Percentiles rank a stretch among this genome's conserved stretches.
Evolutionary conservation across 2,329 filamentous ascomycete genomes (phyloP).

Genomic region (Zymoseptoria brevis): DNA sequence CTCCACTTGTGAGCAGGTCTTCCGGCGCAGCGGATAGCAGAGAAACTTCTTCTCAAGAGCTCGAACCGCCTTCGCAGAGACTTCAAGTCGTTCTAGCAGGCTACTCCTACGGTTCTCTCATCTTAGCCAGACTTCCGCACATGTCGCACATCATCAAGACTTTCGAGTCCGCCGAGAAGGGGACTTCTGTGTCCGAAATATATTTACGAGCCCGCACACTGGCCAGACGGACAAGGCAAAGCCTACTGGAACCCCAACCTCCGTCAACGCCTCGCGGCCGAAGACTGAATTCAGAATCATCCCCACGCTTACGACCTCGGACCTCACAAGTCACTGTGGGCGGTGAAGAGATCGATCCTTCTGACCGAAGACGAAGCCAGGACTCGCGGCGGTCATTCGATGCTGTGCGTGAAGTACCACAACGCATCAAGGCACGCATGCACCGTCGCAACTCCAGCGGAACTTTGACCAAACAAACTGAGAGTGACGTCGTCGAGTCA

Average conservation of each 20-base stretch:
- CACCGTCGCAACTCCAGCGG: slow-evolving; percentile 7
- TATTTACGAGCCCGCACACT: slow-evolving; percentile 61
- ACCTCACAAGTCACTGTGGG: slow-evolving; percentile 30
- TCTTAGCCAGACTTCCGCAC: slow-evolving; percentile 65
- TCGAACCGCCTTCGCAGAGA: neutral
- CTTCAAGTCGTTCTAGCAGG: slow-evolving; percentile 56
- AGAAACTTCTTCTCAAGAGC: neutral
- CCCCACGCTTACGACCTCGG: neutral
- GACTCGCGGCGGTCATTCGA: slow-evolving; percentile 31
- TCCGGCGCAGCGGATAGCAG: neutral
- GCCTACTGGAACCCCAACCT: slow-evolving; percentile 27
- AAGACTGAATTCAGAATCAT: slow-evolving; percentile 9
- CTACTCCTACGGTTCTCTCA: slow-evolving; percentile 85
- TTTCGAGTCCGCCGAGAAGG: slow-evolving; percentile 48
- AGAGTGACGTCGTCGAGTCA: neutral
- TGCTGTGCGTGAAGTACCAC: slow-evolving; percentile 33
- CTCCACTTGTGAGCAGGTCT: neutral
- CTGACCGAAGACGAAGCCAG: slow-evolving; percentile 34
- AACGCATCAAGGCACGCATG: slow-evolving; percentile 24
- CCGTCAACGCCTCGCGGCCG: slow-evolving; percentile 29
- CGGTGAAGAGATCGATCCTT: slow-evolving; percentile 40
- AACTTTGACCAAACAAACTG: slow-evolving; percentile 30
- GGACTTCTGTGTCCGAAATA: slow-evolving; percentile 59
- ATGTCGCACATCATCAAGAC: slow-evolving; percentile 47
- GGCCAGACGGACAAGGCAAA: slow-evolving; percentile 53